Base-by-base conservation (phyloP, 176 grass and related monocot genomes). In the Hordeum marinum region DNA sequence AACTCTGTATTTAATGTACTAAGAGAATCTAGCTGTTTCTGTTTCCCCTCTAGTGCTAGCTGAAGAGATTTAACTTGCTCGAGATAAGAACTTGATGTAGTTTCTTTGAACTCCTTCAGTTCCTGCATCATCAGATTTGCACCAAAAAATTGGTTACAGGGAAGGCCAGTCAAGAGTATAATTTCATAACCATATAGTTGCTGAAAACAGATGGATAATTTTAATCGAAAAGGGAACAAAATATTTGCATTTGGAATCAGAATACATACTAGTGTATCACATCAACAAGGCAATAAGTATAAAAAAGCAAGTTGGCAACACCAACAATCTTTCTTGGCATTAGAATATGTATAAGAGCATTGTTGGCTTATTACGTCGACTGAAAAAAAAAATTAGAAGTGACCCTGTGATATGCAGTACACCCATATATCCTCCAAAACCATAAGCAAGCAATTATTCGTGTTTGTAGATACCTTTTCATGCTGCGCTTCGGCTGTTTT, bases 21-120 rank as follows among this genome's bases (percentile, higher is more conserved):
- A 83, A 91, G 79, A 58, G 81, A 35, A 94, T 90, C 74, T 73
- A 92, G 60, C 85, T 99, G 84, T 80, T 94, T 91, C 20, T 92
- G 85, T 69, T 94, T 94, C 48, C 91, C 88, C 74, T 90, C 84
- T 65, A 99, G 79, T 86, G 60, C 74, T 80, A 83, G 71, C 64
- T 88, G 78, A 57, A 99, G 90, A 75, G 84, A 91, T 88, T 91
- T 94, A 76, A 85, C 87, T 84, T 96, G 94, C 77, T 99, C 84
- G 40, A 89, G 34, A 83, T 92, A 94, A 88, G 88, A 90, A 83
- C 39, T 88, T 5, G 76, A 89, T 75, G 84, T 87, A 62, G 55
- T 85, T 78, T 94, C 91, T 90, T 90, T 89, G 21, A 96, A 70
- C 78, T 94, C 88, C 82, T 94, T 95, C 35, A 99, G 83, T 88